Evolutionary conservation across 2,329 filamentous ascomycete species (phyloP).

Genomic region (Chaetomium olivaceum): DNA sequence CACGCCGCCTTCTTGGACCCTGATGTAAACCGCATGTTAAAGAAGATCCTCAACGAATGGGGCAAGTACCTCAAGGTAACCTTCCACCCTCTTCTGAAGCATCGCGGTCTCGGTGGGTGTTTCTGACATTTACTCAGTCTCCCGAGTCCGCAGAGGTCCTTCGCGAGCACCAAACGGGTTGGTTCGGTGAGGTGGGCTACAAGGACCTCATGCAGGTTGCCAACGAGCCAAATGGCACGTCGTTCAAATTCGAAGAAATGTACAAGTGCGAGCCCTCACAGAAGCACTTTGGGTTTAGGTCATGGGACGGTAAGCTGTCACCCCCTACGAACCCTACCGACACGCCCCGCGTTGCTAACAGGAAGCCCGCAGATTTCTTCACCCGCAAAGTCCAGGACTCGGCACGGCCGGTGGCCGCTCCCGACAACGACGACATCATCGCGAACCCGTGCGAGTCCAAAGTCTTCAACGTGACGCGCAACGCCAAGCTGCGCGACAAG

Average conservation of each 20-base stretch:
- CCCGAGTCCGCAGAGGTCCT: constrained; percentile 57
- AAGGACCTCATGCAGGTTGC: constrained; percentile 54
- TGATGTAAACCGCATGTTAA: constrained; percentile 55
- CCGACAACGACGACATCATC: constrained; percentile 56
- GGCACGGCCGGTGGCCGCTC: constrained; percentile 58
- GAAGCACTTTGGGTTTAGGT: constrained; percentile 60
- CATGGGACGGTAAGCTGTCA: constrained; percentile 59
- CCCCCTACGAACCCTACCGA: background rate
- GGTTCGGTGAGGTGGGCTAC: constrained; percentile 55
- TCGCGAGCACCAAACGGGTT: constrained; percentile 47
- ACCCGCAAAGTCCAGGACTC: constrained; percentile 56
- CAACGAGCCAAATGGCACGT: constrained; percentile 47
- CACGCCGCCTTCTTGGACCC: constrained; percentile 57
- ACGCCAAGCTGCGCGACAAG: constrained; percentile 56
- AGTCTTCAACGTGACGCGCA: constrained; percentile 52
- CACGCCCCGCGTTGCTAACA: constrained; percentile 13
- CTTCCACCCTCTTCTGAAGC: background rate
- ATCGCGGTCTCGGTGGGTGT: background rate
- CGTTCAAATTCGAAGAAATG: constrained; percentile 57
- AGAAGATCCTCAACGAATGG: constrained; percentile 59
- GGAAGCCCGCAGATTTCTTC: constrained; percentile 53
- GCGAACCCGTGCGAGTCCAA: constrained; percentile 66
- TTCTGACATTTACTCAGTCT: constrained; percentile 37
- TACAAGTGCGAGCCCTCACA: constrained; percentile 59
- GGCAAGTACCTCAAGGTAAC: constrained; percentile 52